A percentile compares a stretch with the other conserved stretches of the same genome.
These are phyloP conservation scores for Suhomyces yuchorum DNA, from an alignment of 1,139 yeast genomes.

Conservation along the genomic window DNA sequence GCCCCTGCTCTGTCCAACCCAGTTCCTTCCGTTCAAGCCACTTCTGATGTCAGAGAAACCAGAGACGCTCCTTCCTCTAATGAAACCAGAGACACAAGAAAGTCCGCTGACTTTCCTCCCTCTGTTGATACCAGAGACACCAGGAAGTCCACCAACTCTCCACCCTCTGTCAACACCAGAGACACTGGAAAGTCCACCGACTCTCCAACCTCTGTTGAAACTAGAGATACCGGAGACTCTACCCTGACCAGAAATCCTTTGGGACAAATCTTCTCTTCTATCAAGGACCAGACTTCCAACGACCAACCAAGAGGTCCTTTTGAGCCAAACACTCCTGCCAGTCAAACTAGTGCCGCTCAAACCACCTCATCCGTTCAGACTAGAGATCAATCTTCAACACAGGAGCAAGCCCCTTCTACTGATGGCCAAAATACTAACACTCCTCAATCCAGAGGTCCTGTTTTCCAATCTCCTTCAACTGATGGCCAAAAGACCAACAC, in stretches of 20 bases:
- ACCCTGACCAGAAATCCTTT: not conserved
- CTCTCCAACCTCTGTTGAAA: not conserved
- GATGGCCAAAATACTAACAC: not conserved
- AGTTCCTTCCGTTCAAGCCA: not conserved
- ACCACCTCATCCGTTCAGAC: not conserved
- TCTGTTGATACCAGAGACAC: not conserved
- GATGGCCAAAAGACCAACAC: not conserved
- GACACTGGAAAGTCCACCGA: not conserved
- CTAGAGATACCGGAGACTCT: not conserved
- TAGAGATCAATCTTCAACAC: not conserved
- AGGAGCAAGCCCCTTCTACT: not conserved
- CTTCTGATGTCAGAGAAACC: not conserved
- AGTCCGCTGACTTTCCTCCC: not conserved
- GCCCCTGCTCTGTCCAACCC: not conserved
- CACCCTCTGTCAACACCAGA: not conserved
- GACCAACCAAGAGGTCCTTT: not conserved
- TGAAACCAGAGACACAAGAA: not conserved
- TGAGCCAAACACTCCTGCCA: not conserved
- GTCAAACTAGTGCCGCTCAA: not conserved
- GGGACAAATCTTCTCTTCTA: not conserved
- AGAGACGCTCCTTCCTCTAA: not conserved
- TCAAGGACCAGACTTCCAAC: not conserved
- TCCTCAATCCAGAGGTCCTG: not conserved
- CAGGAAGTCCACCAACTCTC: not conserved
- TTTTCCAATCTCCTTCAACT: no score